Evolutionary conservation across 2,329 filamentous ascomycete genomes (phyloP).

Genomic region (Alternaria alternata): DNA sequence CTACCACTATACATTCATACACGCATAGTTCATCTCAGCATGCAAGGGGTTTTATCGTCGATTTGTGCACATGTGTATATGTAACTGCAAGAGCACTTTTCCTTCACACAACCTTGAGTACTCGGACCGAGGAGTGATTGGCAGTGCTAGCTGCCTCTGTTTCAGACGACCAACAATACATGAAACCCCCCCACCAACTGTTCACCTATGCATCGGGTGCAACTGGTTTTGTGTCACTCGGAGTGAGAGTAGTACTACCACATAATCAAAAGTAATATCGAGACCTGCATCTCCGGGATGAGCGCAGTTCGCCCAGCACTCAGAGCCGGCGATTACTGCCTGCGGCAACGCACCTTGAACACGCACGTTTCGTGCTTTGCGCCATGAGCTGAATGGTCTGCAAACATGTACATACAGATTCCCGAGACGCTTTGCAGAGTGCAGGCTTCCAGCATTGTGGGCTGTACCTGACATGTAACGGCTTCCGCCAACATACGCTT

Average conservation of each 20-base stretch:
- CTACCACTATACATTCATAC: not conserved
- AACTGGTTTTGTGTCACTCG: not conserved
- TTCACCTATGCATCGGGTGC: not conserved
- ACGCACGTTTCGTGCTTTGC: not conserved
- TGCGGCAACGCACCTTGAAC: not conserved
- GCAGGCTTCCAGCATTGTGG: slow-evolving; percentile 2
- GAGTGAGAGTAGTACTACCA: not conserved
- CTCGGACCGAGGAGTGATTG: not conserved
- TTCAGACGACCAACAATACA: slow-evolving; percentile 3
- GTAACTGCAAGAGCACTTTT: not conserved
- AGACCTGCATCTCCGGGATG: slow-evolving; percentile 7
- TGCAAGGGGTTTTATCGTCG: not conserved
- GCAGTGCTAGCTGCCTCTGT: not conserved
- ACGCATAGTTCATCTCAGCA: not conserved
- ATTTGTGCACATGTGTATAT: slow-evolving; percentile 8
- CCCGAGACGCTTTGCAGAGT: not conserved
- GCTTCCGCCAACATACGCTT: slow-evolving; percentile 6
- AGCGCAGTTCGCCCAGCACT: not conserved
- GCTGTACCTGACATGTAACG: slow-evolving; percentile 13
- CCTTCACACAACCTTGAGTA: not conserved
- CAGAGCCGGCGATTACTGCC: slow-evolving; percentile 4
- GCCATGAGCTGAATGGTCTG: not conserved
- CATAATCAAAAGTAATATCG: slow-evolving; percentile 7
- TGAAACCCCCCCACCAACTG: not conserved
- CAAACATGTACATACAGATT: not conserved